A percentile compares a stretch with the other conserved stretches of the same genome.
Evolutionary conservation across 2,329 filamentous ascomycete genomes (phyloP).

Genomic region (Xylariaceae sp.): DNA sequence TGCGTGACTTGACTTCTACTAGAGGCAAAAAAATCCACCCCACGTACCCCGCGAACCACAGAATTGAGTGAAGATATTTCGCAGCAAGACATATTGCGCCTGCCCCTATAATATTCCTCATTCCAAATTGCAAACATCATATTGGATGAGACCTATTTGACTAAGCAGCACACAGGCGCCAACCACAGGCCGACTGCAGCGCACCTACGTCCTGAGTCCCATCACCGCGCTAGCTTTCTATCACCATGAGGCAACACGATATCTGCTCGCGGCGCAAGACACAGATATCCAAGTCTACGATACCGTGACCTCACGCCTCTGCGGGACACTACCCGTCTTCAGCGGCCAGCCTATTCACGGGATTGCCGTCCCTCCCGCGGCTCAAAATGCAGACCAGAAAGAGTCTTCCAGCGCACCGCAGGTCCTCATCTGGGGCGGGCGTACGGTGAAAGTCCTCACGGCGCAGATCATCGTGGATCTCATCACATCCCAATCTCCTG

Average conservation of each 20-base stretch:
- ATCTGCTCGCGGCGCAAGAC: conserved; percentile 60
- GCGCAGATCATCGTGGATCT: conserved; percentile 31
- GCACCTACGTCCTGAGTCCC: conserved; percentile 48
- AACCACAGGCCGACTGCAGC: conserved; percentile 18
- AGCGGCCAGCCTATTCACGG: conserved; percentile 71
- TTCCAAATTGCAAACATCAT: neutral
- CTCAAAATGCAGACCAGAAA: neutral
- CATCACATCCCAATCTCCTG: neutral
- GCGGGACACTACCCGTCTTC: conserved; percentile 55
- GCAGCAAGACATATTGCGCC: no score
- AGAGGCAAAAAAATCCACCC: neutral
- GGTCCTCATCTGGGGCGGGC: conserved; percentile 69
- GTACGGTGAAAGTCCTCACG: conserved; percentile 48
- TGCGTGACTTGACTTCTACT: conserved; percentile 10
- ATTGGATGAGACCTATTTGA: neutral
- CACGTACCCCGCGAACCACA: conserved; percentile 2
- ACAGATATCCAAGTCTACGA: conserved; percentile 55
- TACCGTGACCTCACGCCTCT: conserved; percentile 32
- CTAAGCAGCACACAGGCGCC: conserved; percentile 10
- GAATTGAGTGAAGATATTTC: neutral
- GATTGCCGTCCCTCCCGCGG: conserved; percentile 46
- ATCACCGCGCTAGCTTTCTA: conserved; percentile 60
- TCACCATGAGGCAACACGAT: conserved; percentile 29
- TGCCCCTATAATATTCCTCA: no score
- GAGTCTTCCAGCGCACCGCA: conserved; percentile 17